These are phyloP conservation scores for Penicillium nordicum DNA, from an alignment of 2,329 filamentous ascomycete genomes.

Conservation along the genomic window DNA sequence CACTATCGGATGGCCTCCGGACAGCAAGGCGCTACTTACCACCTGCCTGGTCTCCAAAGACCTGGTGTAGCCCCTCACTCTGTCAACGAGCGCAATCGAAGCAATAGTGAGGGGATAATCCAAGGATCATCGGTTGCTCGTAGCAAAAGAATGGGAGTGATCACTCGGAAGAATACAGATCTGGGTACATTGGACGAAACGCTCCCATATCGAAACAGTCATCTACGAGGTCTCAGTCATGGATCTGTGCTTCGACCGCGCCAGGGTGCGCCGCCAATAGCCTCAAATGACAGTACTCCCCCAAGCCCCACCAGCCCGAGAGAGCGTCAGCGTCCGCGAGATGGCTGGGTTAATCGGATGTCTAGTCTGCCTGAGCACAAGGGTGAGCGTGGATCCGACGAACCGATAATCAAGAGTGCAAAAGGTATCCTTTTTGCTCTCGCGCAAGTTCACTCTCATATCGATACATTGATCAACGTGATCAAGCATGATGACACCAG, in stretches of 20 bases:
- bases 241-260: conserved; percentile 48
- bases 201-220: conserved; percentile 50
- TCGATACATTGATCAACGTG: conserved; percentile 46
- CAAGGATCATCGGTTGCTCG: conserved; percentile 47
- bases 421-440: conserved; percentile 56
- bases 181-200: conserved; percentile 53
- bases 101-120: conserved; percentile 60
- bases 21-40: conserved; percentile 34
- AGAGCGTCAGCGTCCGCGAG: conserved; percentile 41
- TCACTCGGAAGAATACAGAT: conserved; percentile 56
- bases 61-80: conserved; percentile 70
- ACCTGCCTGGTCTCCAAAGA: conserved; percentile 54
- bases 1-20: conserved; percentile 64
- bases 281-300: conserved; percentile 38
- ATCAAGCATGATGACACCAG: conserved; percentile 47
- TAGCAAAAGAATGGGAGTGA: conserved; percentile 59
- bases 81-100: conserved; percentile 59
- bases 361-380: conserved; percentile 58
- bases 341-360: conserved; percentile 50
- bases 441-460: conserved; percentile 50
- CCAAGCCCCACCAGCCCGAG: conserved; percentile 45
- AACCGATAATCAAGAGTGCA: conserved; percentile 54
- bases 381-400: conserved; percentile 44
- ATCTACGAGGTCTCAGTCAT: conserved; percentile 57
- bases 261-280: conserved; percentile 28